Evolutionary conservation across 164 flowering plant genomes (phyloP).

Genomic region (Kalanchoe fedtschenkoi): DNA sequence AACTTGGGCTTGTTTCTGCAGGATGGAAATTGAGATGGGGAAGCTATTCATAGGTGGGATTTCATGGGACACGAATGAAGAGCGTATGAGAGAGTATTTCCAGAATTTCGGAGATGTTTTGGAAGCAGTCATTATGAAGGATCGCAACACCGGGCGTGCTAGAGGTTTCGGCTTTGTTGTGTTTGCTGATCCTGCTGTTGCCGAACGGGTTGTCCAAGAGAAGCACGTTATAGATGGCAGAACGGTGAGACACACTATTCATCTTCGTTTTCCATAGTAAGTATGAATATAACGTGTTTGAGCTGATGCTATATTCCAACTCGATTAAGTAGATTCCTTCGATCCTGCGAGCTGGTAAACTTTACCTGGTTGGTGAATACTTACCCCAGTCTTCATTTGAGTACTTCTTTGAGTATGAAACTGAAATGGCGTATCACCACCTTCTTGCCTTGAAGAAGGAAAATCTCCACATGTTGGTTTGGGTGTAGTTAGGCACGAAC

Average conservation of each 20-base stretch:
- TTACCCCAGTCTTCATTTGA: too few species aligned
- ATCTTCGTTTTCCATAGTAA: not conserved
- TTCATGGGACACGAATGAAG: conserved; percentile 91
- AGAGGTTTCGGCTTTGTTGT: conserved; percentile 89
- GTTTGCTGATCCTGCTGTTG: conserved; percentile 71
- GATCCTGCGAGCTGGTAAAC: too few species aligned
- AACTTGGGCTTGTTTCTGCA: conserved; percentile 11
- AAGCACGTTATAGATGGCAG: conserved; percentile 78
- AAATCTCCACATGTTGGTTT: not conserved
- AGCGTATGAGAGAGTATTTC: conserved; percentile 67
- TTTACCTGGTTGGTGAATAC: too few species aligned
- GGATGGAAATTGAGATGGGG: conserved; percentile 66
- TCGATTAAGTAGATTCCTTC: too few species aligned
- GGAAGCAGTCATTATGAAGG: conserved; percentile 87
- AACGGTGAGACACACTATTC: conserved; percentile 35
- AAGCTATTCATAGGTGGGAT: conserved; percentile 86
- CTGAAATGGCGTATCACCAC: too few species aligned
- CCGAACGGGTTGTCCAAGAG: conserved; percentile 61
- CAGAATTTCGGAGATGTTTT: conserved; percentile 56
- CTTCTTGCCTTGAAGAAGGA: too few species aligned
- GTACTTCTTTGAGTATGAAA: too few species aligned
- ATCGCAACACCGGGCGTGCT: conserved; percentile 82
- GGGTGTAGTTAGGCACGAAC: not conserved
- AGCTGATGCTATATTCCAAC: too few species aligned
- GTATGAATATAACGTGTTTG: too few species aligned